phyloP scores from a whole-genome alignment of 345 rosid genomes.

The Acer yangbiense region DNA sequence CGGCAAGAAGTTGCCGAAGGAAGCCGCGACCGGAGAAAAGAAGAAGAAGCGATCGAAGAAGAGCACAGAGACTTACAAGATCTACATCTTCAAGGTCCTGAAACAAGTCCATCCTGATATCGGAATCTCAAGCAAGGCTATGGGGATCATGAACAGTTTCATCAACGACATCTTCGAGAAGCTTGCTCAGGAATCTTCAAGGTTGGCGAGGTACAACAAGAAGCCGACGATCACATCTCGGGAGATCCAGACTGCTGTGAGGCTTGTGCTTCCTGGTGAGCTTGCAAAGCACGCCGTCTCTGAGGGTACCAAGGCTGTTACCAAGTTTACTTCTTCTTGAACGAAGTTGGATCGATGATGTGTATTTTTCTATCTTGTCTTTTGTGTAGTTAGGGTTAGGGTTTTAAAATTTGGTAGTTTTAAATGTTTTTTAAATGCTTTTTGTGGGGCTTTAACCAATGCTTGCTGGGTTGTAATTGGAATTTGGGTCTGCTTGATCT shows the following conservation, averaged over 20 bases:
- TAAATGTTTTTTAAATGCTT: background rate
- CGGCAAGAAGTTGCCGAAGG: slow-evolving; percentile 53
- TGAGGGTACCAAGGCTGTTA: slow-evolving; percentile 48
- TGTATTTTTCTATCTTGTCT: background rate
- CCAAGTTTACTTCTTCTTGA: slow-evolving; percentile 47
- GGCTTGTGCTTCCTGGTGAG: slow-evolving; percentile 42
- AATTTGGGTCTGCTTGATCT: background rate
- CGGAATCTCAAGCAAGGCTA: slow-evolving; percentile 42
- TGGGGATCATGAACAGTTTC: slow-evolving; percentile 44
- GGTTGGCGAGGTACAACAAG: slow-evolving; percentile 65
- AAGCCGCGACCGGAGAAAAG: slow-evolving; percentile 41
- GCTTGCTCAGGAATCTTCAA: slow-evolving; percentile 52
- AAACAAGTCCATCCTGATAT: slow-evolving; percentile 62
- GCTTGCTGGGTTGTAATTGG: background rate
- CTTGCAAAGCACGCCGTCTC: slow-evolving; percentile 45
- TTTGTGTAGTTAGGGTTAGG: slow-evolving; percentile 30
- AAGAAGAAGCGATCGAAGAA: slow-evolving; percentile 55
- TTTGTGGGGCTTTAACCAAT: background rate
- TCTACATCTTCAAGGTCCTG: slow-evolving; percentile 59
- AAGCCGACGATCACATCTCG: slow-evolving; percentile 58
- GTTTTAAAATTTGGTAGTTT: background rate
- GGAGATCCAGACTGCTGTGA: slow-evolving; percentile 51
- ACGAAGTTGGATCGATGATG: background rate
- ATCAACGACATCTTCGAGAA: slow-evolving; percentile 57
- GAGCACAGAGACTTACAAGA: slow-evolving; percentile 60